Evolutionary conservation across 768 basidiomycete genomes (phyloP), one percentile per base, ranked within the genome.

Genomic region (Kwoniella newhampshirensis): DNA sequence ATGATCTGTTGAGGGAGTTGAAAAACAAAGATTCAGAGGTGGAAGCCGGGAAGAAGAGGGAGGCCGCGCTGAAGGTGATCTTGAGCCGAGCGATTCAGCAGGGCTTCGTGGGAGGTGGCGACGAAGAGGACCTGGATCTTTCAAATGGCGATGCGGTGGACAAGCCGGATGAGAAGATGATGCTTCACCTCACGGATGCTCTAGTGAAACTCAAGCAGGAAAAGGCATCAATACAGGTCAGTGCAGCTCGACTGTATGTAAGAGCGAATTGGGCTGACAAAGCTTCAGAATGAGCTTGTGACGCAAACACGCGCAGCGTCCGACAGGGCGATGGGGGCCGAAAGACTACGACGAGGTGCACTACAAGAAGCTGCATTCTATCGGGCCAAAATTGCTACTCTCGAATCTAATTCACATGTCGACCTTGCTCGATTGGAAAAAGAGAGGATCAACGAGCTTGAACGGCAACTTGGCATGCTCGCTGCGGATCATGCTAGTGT

Each of bases 281-380:
- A 3, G 15, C 7, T 23, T 32, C 63, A 63, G 70, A 73, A 56
- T 63, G 77, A 71, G 52, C 60, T 63, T 18, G 80, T 82, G 13
- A 85, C 85, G 50, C 90, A 94, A 75, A 87, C 89, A 1, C 84
- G 82, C 42, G 81, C 81, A 49, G 83, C 86, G 2, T 90, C 91
- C 2, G 86, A 89, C 40, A 86, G 85, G 37, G 75, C 96, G 9
- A 81, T 84, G 3, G 88, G 91, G 50, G 87, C 89, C 0, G 90
- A 93, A 62, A 84, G 87, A 48, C 77, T 85, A 61, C 86, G 87
- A 60, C 75, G 81, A 6, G 86, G 83, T 40, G 96, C 96, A 1
- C 78, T 88, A 7, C 90, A 98, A 76, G 96, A 99, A 77, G 88
- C 93, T 2, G 90, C 92, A 0, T 97, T 88, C 78, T 96, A 92